A percentile compares a stretch with the other conserved stretches of the same genome.
These are phyloP conservation scores for Sambucus nigra DNA, from an alignment of 129 eudicot species.

Conservation along the genomic window DNA sequence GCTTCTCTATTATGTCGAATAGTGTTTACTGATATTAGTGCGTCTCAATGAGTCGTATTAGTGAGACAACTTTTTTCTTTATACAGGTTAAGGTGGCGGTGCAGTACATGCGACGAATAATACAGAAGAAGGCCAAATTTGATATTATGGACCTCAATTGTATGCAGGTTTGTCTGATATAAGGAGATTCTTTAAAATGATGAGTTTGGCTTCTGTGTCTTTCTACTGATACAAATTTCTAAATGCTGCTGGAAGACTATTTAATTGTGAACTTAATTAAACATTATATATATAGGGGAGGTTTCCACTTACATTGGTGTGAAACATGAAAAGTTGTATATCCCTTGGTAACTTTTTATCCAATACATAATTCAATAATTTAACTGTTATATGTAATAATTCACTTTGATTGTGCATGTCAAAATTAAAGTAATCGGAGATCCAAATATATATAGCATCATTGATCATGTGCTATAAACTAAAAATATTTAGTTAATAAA, in stretches of 20 bases:
- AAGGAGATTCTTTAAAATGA: background rate
- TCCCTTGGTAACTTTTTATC: too few species aligned
- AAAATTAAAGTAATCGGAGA: too few species aligned
- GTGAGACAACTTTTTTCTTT: constrained; percentile 4
- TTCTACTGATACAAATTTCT: background rate
- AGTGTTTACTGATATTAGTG: too few species aligned
- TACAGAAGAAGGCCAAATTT: constrained; percentile 86
- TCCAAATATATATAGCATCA: too few species aligned
- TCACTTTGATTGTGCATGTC: too few species aligned
- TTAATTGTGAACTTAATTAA: background rate
- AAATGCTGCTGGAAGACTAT: background rate
- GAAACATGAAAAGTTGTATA: too few species aligned
- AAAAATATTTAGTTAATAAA: too few species aligned
- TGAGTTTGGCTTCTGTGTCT: constrained; percentile 6
- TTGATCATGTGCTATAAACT: too few species aligned
- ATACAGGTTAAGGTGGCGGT: constrained; percentile 82
- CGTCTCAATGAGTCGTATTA: background rate
- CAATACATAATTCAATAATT: too few species aligned
- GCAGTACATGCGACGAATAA: constrained; percentile 88
- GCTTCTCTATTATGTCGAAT: constrained; percentile 6
- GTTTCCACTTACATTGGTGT: too few species aligned
- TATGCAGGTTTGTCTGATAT: constrained; percentile 42
- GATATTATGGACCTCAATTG: constrained; percentile 77
- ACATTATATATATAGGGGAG: background rate
- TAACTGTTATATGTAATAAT: too few species aligned